These are phyloP conservation scores for Bassia scoparia DNA, from an alignment of 148 eudicot species.

Conservation along the genomic window DNA sequence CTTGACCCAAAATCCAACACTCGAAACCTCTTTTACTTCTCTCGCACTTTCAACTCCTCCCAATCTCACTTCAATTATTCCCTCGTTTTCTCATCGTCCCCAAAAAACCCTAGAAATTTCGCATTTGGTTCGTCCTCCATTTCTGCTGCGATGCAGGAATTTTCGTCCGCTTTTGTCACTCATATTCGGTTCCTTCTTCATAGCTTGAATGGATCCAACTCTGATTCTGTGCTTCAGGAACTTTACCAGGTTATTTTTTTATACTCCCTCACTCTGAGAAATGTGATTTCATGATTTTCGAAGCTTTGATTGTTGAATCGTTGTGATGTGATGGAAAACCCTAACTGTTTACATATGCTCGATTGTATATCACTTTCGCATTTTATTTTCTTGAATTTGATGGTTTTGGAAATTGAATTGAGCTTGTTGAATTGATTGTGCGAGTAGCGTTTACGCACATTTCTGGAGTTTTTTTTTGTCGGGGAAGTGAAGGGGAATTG, in stretches of 20 bases:
- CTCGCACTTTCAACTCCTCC: not conserved
- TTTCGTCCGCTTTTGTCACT: conserved; percentile 41
- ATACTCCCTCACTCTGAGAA: not conserved
- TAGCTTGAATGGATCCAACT: conserved; percentile 60
- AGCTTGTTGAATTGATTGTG: not conserved
- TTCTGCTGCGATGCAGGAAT: conserved; percentile 45
- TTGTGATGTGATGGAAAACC: conserved; percentile 11
- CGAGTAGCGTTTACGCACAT: not conserved
- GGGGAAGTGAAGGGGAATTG: not conserved
- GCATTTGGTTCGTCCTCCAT: not conserved
- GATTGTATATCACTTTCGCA: not conserved
- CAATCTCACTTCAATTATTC: not conserved
- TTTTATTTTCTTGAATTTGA: not conserved
- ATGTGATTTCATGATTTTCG: not conserved
- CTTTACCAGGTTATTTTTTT: conserved; percentile 43
- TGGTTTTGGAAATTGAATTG: not conserved
- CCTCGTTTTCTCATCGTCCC: conserved; percentile 3
- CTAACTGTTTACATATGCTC: conserved; percentile 4
- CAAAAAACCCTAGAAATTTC: conserved; percentile 30
- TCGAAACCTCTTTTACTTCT: not conserved
- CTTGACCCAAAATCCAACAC: not conserved
- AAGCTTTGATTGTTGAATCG: not conserved
- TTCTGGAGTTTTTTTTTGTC: not conserved
- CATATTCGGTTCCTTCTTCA: conserved; percentile 61
- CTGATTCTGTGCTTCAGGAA: conserved; percentile 55